Base-by-base conservation (phyloP, 345 rosid genomes). In the Eucalyptus curtisii region DNA sequence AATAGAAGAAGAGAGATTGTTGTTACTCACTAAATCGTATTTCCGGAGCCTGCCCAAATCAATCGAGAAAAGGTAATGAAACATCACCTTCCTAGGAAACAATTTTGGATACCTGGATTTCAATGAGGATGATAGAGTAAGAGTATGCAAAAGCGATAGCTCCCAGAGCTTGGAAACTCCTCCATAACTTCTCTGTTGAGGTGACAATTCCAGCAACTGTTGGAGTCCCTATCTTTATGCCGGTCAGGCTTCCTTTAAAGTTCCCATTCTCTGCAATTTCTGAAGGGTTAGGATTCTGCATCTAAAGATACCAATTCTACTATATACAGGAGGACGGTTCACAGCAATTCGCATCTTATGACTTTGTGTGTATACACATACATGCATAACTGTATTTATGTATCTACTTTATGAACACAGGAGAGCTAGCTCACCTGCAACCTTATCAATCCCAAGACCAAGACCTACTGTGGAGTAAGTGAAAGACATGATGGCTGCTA, bases 401-500 rank as follows among this genome's bases (percentile, higher is more conserved):
- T 53, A 37, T 37, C 68, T 61, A 7, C 40, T 59, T n/a, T 86
- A 49, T n/a, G 68, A 47, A 40, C 80, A 30, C 17, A 30, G 47
- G 37, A 45, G 79, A 87, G 40, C 33, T 19, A 42, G 48, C 82
- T 44, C 81, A 92, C 93, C 97, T 66, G 93, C 93, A 84, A 95
- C 97, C 93, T 94, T 93, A 45, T 94, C 96, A 19, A 96, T 91
- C 84, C 99, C 98, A 20, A 95, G 97, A 68, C 93, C 96, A 5
- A 96, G 95, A 85, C 98, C 98, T 33, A 89, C 94, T 2, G 92
- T 17, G 47, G 99, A 95, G 93, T 96, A 95, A n/a, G 96, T 95
- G 89, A 95, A 95, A 61, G 99, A 96, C 99, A 95, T 96, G 13
- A 95, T 71, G 47, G 99, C 99, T 24, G 99, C 99, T 19, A 95